Evolutionary conservation across 169 alveolate species (phyloP).

Genomic region (Cryptosporidium sp.): DNA sequence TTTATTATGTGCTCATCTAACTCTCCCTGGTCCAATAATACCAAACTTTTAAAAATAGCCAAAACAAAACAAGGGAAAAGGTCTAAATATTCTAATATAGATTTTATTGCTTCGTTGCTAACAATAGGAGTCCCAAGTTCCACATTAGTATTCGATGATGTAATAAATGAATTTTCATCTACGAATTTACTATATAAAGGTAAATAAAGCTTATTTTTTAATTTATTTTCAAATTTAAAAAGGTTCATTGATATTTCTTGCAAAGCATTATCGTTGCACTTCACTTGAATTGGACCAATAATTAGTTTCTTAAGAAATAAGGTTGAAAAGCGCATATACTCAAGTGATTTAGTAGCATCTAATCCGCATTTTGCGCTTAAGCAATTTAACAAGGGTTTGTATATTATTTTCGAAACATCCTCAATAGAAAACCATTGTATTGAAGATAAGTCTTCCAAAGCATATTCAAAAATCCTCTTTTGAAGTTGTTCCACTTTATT

Average conservation of each 20-base stretch:
- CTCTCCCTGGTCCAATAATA: not conserved
- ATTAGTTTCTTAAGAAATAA: not conserved
- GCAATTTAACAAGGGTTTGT: conserved; percentile 28
- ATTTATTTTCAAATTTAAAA: not conserved
- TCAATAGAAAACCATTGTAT: conserved; percentile 49
- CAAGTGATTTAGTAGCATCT: conserved; percentile 6
- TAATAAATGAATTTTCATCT: conserved; percentile 12
- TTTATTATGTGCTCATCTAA: not conserved
- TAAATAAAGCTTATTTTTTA: conserved; percentile 7
- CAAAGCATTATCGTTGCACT: conserved; percentile 20
- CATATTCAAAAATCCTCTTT: conserved; percentile 35
- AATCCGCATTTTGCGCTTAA: conserved; percentile 9
- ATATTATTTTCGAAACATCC: conserved; percentile 25
- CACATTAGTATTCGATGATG: conserved; percentile 29
- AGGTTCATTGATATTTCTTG: conserved; percentile 52
- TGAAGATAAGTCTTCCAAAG: conserved; percentile 30
- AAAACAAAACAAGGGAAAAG: conserved; percentile 33
- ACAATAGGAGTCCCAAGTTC: conserved; percentile 31
- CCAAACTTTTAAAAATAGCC: conserved; percentile 22
- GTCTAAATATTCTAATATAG: conserved; percentile 7
- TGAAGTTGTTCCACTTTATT: not conserved
- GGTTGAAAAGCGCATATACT: conserved; percentile 22
- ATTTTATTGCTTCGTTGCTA: conserved; percentile 40
- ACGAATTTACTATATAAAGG: conserved; percentile 32
- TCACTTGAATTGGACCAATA: conserved; percentile 37